Evolutionary conservation across 2,329 filamentous ascomycete species (phyloP).

Genomic region (Pseudogymnoascus verrucosus): DNA sequence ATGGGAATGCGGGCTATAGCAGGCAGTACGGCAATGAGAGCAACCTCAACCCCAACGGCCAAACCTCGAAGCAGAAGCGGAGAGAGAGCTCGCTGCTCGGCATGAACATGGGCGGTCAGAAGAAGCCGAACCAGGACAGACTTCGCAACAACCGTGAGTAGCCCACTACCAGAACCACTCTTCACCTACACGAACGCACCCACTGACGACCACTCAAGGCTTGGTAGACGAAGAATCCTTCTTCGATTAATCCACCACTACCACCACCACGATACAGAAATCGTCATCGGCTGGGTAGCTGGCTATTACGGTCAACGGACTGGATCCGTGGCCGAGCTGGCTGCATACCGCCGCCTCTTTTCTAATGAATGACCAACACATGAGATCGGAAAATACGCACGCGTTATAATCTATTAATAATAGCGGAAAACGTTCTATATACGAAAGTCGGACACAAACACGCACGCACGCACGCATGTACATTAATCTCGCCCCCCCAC

Average conservation of each 20-base stretch:
- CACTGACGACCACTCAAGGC: constrained; percentile 14
- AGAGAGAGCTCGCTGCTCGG: constrained; percentile 54
- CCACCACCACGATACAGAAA: background rate
- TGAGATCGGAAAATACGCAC: background rate
- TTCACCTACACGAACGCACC: background rate
- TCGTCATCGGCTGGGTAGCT: background rate
- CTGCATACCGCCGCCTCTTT: background rate
- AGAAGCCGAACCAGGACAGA: constrained; percentile 16
- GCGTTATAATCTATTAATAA: constrained; percentile 2
- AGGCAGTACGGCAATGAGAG: constrained; percentile 25
- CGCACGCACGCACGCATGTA: background rate
- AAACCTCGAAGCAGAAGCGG: constrained; percentile 37
- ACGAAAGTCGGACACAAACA: background rate
- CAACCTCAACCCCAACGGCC: constrained; percentile 31
- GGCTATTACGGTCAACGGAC: background rate
- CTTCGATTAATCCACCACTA: constrained; percentile 21
- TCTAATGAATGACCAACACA: constrained; percentile 3
- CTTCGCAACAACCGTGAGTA: constrained; percentile 20
- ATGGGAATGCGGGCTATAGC: constrained; percentile 24
- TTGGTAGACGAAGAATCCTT: constrained; percentile 27
- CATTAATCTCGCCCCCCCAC: background rate
- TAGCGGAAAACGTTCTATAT: background rate
- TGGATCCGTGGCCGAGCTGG: background rate
- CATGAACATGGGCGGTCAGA: constrained; percentile 37
- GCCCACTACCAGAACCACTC: constrained; percentile 24